Evolutionary conservation across 306 rosid genomes (phyloP).

Genomic region (Sophora flavescens): DNA sequence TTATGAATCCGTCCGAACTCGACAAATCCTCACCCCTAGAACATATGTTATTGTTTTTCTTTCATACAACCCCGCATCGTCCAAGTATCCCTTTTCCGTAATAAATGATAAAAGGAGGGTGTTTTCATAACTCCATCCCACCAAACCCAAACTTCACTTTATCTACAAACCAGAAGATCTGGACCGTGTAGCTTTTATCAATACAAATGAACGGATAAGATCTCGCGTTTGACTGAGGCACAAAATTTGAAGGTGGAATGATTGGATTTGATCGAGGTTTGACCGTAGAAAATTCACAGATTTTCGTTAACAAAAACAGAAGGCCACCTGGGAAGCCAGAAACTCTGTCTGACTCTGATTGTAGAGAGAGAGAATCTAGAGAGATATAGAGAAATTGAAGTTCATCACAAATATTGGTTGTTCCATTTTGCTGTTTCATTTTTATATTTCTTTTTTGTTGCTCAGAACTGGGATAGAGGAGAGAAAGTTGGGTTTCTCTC

Average conservation of each 20-base stretch:
- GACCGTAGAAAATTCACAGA: conserved; percentile 45
- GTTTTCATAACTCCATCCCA: conserved; percentile 30
- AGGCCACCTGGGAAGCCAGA: conserved; percentile 49
- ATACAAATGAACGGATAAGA: conserved; percentile 27
- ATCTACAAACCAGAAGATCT: conserved; percentile 38
- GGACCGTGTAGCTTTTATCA: not conserved
- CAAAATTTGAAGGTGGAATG: conserved; percentile 49
- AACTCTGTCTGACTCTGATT: not conserved
- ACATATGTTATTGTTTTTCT: too few species aligned
- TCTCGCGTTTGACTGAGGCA: conserved; percentile 45
- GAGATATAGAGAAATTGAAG: not conserved
- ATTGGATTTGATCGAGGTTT: conserved; percentile 47
- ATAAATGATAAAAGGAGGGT: conserved; percentile 22
- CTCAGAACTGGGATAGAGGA: conserved; percentile 44
- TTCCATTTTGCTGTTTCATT: conserved; percentile 26
- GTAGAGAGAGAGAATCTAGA: conserved; percentile 35
- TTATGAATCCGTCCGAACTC: too few species aligned
- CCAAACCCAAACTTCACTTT: conserved; percentile 25
- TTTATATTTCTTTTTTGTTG: not conserved
- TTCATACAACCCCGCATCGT: too few species aligned
- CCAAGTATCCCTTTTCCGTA: conserved; percentile 15
- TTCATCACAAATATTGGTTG: not conserved
- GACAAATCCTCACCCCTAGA: too few species aligned
- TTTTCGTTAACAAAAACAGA: conserved; percentile 38
- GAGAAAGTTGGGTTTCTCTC: conserved; percentile 61